Percentiles rank a stretch among this genome's conserved stretches.
These are phyloP conservation scores for Heterobasidion parviporum DNA, from an alignment of 1,284 basidiomycete species.

Conservation along the genomic window DNA sequence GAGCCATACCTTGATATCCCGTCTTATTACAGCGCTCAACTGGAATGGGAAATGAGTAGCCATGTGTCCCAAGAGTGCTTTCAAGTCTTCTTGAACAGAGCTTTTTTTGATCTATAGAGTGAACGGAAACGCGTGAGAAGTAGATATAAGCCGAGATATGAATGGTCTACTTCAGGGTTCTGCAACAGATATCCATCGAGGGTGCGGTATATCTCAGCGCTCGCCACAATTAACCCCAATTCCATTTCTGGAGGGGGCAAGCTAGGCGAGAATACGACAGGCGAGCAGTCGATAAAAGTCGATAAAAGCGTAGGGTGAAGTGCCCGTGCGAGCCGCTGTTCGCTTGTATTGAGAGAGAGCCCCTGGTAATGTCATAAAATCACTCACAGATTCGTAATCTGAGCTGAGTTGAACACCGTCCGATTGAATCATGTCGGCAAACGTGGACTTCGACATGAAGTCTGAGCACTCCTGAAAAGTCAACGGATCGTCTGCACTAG, in stretches of 20 bases:
- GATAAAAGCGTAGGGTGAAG: slow-evolving; percentile 73
- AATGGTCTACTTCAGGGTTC: slow-evolving; percentile 16
- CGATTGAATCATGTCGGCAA: slow-evolving; percentile 1
- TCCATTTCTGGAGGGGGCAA: slow-evolving; percentile 49
- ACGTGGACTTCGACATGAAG: slow-evolving; percentile 10
- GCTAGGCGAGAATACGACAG: slow-evolving; percentile 67
- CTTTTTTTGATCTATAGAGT: background rate
- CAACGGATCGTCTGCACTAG: slow-evolving; percentile 19
- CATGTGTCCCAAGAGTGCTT: slow-evolving; percentile 63
- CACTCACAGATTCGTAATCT: slow-evolving; percentile 9
- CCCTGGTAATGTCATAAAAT: no score
- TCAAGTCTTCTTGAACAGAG: slow-evolving; percentile 31
- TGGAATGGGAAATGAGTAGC: slow-evolving; percentile 79
- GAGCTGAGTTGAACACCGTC: background rate
- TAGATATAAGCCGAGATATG: background rate
- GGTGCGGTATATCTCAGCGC: slow-evolving; percentile 52
- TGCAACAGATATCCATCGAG: slow-evolving; percentile 61
- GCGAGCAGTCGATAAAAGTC: slow-evolving; percentile 80
- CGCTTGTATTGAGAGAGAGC: background rate
- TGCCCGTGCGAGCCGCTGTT: slow-evolving; percentile 39
- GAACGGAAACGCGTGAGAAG: background rate
- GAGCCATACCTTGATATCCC: slow-evolving; percentile 47
- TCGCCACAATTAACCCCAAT: slow-evolving; percentile 52
- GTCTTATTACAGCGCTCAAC: slow-evolving; percentile 24
- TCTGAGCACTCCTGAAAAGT: slow-evolving; percentile 31